Percentiles rank a stretch among this genome's conserved stretches.
These are phyloP conservation scores for Fagopyrum homotropicum DNA, from an alignment of 148 eudicot genomes.

Conservation along the genomic window DNA sequence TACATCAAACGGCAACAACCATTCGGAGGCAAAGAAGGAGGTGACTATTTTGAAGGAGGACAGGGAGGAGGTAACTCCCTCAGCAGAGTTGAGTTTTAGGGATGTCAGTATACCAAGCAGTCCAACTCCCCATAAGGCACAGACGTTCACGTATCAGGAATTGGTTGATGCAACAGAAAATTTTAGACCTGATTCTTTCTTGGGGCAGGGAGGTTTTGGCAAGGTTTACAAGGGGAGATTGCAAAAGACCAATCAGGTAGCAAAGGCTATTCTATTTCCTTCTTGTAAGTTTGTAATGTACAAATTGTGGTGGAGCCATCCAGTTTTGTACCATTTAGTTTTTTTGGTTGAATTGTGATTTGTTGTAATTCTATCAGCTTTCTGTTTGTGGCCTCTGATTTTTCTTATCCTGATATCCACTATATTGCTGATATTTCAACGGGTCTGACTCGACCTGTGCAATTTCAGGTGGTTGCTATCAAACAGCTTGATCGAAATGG, in stretches of 20 bases:
- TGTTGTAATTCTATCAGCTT: not conserved
- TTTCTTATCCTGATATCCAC: not conserved
- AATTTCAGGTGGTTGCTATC: conserved; percentile 60
- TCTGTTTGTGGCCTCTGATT: not conserved
- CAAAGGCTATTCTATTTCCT: not conserved
- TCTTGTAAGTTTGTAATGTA: not conserved
- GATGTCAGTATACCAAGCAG: conserved; percentile 1
- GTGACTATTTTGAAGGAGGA: not conserved
- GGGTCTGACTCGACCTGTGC: not conserved
- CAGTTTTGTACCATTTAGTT: not conserved
- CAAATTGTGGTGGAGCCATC: not conserved
- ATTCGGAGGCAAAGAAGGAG: conserved; percentile 7
- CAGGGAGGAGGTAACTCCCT: not conserved
- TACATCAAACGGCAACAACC: conserved; percentile 4
- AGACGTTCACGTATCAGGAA: conserved; percentile 15
- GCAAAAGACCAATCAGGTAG: conserved; percentile 14
- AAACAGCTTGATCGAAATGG: conserved; percentile 77
- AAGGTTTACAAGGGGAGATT: conserved; percentile 16
- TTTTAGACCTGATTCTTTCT: conserved; percentile 11
- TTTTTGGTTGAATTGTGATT: not conserved
- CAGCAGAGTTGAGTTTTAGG: conserved; percentile 3
- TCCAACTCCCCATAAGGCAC: conserved; percentile 3
- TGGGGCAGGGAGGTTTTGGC: conserved; percentile 18
- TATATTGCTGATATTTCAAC: not conserved
- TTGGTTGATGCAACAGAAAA: conserved; percentile 14